Conservation (phyloP, 1,139 yeast species). For the Saccharomyces pastorianus region DNA sequence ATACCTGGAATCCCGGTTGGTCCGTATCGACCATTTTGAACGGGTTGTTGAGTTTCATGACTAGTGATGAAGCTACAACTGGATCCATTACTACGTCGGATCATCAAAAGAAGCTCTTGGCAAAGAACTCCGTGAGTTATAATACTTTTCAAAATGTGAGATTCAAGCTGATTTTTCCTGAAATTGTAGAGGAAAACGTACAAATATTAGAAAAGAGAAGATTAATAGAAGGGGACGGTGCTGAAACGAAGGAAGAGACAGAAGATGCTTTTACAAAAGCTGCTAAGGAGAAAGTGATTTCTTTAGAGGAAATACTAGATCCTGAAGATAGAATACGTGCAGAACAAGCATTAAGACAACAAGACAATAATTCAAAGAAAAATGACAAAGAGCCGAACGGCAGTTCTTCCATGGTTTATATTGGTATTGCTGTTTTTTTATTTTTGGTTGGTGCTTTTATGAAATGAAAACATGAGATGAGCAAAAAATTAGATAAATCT, state of each 20-base stretch:
- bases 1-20: constrained; percentile 95
- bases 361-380: constrained; percentile 5
- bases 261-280: constrained; percentile 22
- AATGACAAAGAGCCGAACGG: constrained; percentile 8
- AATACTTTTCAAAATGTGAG: constrained; percentile 44
- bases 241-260: constrained; percentile 4
- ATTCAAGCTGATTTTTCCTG: constrained; percentile 63
- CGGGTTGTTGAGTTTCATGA: constrained; percentile 83
- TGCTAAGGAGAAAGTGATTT: constrained; percentile 28
- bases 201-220: constrained; percentile 21
- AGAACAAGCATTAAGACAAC: constrained; percentile 17
- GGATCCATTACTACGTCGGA: constrained; percentile 52
- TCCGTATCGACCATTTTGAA: constrained; percentile 77
- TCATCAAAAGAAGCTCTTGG: constrained; percentile 38
- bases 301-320: constrained; percentile 35
- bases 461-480: constrained; percentile 12
- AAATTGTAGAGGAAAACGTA: constrained; percentile 45
- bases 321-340: constrained; percentile 44
- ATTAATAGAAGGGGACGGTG: constrained; percentile 5
- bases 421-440: constrained; percentile 25
- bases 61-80: constrained; percentile 51
- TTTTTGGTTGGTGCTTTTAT: constrained; percentile 27
- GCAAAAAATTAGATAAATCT: not conserved
- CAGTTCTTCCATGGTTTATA: constrained; percentile 13
- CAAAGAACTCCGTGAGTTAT: constrained; percentile 54